A percentile compares a stretch with the other conserved stretches of the same genome.
Conservation (phyloP, 2,329 filamentous ascomycete genomes). For the Fusarium newnesense region DNA sequence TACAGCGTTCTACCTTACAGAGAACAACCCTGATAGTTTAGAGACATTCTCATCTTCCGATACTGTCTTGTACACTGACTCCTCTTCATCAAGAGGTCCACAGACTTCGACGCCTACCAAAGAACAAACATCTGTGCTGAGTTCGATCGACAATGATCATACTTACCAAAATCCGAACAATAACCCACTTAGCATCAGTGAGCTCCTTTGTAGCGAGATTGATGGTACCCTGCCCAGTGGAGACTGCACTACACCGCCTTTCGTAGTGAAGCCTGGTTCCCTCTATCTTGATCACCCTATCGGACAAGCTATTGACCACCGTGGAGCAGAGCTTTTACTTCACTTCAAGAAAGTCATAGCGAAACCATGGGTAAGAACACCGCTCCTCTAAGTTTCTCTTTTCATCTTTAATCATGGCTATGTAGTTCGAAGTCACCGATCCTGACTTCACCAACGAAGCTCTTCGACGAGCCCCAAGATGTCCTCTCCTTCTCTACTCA, state of each 20-base stretch:
- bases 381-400: accelerated
- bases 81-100: background rate
- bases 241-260: background rate
- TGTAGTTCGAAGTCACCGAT: background rate
- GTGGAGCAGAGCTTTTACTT: background rate
- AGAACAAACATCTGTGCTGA: background rate
- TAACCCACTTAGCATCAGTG: background rate
- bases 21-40: too few relatives aligned
- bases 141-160: background rate
- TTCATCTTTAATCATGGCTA: background rate
- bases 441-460: background rate
- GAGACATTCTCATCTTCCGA: background rate
- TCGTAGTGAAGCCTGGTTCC: background rate
- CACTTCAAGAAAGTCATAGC: background rate
- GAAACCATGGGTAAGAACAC: background rate
- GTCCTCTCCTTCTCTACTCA: background rate
- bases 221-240: background rate
- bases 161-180: too few relatives aligned
- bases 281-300: background rate
- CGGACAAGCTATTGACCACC: background rate
- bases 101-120: too few relatives aligned
- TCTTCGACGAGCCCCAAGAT: background rate
- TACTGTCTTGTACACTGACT: background rate
- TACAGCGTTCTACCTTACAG: accelerated
- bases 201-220: background rate